A percentile compares a stretch with the other conserved stretches of the same genome.
Evolutionary conservation across 176 grass and related monocot genomes (phyloP).

Genomic region (Panicum miliaceum): DNA sequence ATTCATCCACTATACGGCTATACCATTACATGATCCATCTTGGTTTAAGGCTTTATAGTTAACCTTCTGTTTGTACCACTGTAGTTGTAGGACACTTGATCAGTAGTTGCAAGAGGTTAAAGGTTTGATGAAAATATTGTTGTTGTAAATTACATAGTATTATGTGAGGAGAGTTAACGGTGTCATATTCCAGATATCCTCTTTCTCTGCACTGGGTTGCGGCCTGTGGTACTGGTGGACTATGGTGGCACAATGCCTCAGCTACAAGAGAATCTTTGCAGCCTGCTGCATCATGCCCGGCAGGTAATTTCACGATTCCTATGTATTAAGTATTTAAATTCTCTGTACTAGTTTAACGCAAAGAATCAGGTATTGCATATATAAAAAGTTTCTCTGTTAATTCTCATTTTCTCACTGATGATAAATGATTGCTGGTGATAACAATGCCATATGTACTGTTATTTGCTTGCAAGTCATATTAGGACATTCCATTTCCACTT

Average conservation of each 20-base stretch:
- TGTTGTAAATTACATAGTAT: neutral
- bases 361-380: neutral
- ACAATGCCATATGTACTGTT: neutral
- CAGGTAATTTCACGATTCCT: slow-evolving; percentile 33
- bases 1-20: neutral
- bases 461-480: neutral
- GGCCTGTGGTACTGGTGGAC: slow-evolving; percentile 63
- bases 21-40: neutral
- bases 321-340: slow-evolving; percentile 1
- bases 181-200: slow-evolving; percentile 52
- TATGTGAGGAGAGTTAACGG: neutral
- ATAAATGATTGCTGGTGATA: slow-evolving; percentile 1
- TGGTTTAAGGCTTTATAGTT: slow-evolving; percentile 1
- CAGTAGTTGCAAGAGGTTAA: neutral
- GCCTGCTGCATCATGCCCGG: slow-evolving; percentile 47
- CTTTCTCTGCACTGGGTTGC: slow-evolving; percentile 62
- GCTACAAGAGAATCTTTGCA: slow-evolving; percentile 62
- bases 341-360: neutral
- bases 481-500: neutral
- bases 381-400: neutral
- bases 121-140: neutral
- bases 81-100: neutral
- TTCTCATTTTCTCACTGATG: neutral
- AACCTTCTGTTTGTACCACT: neutral
- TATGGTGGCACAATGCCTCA: slow-evolving; percentile 73